A percentile compares a stretch with the other conserved stretches of the same genome.
Evolutionary conservation across 2,329 filamentous ascomycete genomes (phyloP).

Genomic region (Dactylellina parvicollis): DNA sequence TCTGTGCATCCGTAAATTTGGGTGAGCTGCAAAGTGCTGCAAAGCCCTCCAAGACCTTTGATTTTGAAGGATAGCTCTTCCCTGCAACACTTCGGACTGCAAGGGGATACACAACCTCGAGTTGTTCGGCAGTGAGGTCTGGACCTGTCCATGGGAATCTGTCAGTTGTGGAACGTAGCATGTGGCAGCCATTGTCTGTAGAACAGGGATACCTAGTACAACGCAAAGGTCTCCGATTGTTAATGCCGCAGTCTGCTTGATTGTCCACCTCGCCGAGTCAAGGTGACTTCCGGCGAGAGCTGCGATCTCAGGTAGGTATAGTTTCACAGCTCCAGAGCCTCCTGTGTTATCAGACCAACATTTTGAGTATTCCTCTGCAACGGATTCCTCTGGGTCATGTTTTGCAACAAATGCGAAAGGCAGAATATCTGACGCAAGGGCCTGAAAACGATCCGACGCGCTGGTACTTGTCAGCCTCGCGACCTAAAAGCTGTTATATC

Average conservation of each 20-base stretch:
- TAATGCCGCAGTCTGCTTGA: constrained; percentile 88
- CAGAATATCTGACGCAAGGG: constrained; percentile 77
- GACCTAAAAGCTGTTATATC: neutral
- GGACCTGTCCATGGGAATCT: constrained; percentile 59
- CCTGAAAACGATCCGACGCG: constrained; percentile 86
- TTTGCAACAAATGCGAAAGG: constrained; percentile 89
- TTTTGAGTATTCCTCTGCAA: constrained; percentile 79
- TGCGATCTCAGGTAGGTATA: constrained; percentile 86
- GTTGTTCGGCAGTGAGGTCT: constrained; percentile 71
- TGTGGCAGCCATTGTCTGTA: constrained; percentile 36
- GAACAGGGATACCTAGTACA: constrained; percentile 70
- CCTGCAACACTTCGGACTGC: constrained; percentile 82
- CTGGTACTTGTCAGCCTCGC: constrained; percentile 46
- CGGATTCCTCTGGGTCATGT: constrained; percentile 83
- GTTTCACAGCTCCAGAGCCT: constrained; percentile 79
- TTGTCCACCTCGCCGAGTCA: constrained; percentile 83
- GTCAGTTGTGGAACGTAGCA: constrained; percentile 53
- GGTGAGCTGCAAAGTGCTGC: constrained; percentile 69
- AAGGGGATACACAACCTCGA: constrained; percentile 79
- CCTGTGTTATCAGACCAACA: constrained; percentile 93
- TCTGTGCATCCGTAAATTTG: constrained; percentile 31
- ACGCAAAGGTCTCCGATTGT: constrained; percentile 78
- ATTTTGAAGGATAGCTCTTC: constrained; percentile 94
- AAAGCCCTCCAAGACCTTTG: constrained; percentile 81
- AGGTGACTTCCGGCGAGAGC: constrained; percentile 74